These are phyloP conservation scores for Globisporangium emineosum DNA, from an alignment of 352 stramenopile species.

Conservation along the genomic window DNA sequence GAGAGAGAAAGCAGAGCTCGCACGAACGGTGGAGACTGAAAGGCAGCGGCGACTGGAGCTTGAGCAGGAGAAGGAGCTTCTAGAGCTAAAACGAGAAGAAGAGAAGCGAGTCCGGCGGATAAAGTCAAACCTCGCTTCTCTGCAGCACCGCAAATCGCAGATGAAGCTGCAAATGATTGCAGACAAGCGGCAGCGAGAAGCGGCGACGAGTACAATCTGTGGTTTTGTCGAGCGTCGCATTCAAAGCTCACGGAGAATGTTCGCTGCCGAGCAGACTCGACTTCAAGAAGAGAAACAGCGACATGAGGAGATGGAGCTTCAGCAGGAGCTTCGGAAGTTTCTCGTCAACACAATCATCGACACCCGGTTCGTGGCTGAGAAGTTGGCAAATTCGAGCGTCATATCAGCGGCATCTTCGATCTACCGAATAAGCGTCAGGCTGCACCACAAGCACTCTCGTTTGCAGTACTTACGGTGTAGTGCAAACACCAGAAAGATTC, in stretches of 20 bases:
- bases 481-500: constrained; percentile 21
- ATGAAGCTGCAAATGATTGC: constrained; percentile 14
- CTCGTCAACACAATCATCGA: constrained; percentile 36
- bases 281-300: constrained; percentile 22
- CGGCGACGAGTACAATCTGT: constrained; percentile 10
- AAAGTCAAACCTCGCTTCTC: constrained; percentile 13
- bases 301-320: constrained; percentile 18
- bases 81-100: constrained; percentile 12
- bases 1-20: background rate
- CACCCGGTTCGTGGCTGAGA: constrained; percentile 31
- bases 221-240: constrained; percentile 23
- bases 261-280: constrained; percentile 16
- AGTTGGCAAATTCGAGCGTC: constrained; percentile 15
- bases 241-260: constrained; percentile 19
- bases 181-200: constrained; percentile 18
- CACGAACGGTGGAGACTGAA: background rate
- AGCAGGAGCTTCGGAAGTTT: constrained; percentile 23
- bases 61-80: constrained; percentile 4
- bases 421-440: constrained; percentile 5
- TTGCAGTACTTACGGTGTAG: constrained; percentile 20
- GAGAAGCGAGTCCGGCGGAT: constrained; percentile 6
- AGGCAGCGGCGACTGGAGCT: constrained; percentile 1
- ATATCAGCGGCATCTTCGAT: constrained; percentile 13
- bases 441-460: constrained; percentile 11
- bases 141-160: constrained; percentile 15